These are phyloP conservation scores for Diaporthe aspalathi DNA, from an alignment of 2,329 filamentous ascomycete genomes.

Conservation along the genomic window DNA sequence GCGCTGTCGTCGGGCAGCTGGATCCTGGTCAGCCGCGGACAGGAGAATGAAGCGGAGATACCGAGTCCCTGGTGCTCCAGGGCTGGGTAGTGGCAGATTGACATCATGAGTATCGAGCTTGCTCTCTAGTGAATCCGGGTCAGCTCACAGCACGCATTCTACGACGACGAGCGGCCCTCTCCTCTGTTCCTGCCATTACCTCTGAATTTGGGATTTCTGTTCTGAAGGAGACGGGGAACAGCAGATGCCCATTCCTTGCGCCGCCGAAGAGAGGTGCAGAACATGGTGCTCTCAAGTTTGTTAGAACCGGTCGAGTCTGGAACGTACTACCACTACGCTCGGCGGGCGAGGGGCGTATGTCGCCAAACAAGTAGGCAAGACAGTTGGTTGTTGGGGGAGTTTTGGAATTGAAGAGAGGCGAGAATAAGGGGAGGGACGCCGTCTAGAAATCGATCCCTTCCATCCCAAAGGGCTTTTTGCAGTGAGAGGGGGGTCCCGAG, in stretches of 20 bases:
- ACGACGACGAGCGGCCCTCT: too few species aligned
- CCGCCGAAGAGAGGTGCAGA: conserved; percentile 54
- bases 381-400: not conserved
- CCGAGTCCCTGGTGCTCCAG: conserved; percentile 34
- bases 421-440: not conserved
- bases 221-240: conserved; percentile 45
- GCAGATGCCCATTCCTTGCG: conserved; percentile 51
- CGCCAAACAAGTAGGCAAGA: not conserved
- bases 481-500: not conserved
- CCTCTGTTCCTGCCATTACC: conserved; percentile 21
- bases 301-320: not conserved
- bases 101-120: conserved; percentile 59
- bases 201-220: conserved; percentile 43
- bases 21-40: conserved; percentile 51
- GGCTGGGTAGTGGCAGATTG: conserved; percentile 50
- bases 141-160: conserved; percentile 26
- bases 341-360: not conserved
- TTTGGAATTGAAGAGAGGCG: conserved; percentile 30
- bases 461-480: not conserved
- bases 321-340: not conserved
- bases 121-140: conserved; percentile 49
- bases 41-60: conserved; percentile 56
- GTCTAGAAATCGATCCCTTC: not conserved
- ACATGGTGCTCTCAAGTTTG: conserved; percentile 43
- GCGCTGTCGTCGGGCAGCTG: conserved; percentile 45